A percentile compares a stretch with the other conserved stretches of the same genome.
phyloP scores from a whole-genome alignment of 805 yeast species.

The Grigorovia humatica region DNA sequence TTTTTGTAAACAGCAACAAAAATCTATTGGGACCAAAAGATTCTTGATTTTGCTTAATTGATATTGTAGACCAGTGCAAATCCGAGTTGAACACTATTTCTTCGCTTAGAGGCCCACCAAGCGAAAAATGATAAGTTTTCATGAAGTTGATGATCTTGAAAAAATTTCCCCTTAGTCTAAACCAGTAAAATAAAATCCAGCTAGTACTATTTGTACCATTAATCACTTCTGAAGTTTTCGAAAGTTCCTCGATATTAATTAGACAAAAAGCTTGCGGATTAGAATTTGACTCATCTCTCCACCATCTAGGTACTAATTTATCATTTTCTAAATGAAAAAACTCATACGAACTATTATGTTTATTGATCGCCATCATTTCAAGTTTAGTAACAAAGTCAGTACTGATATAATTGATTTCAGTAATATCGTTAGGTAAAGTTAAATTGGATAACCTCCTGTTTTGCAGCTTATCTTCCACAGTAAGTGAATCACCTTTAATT shows the following conservation, averaged over 20 bases:
- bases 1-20: slow-evolving; percentile 32
- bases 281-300: slow-evolving; percentile 35
- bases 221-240: slow-evolving; percentile 1
- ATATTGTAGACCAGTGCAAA: slow-evolving; percentile 7
- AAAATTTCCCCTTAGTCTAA: slow-evolving; percentile 18
- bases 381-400: slow-evolving; percentile 8
- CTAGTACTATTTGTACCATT: slow-evolving; percentile 9
- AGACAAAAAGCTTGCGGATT: slow-evolving; percentile 28
- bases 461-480: neutral
- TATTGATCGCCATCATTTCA: slow-evolving; percentile 9
- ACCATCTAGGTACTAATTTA: slow-evolving; percentile 27
- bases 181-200: slow-evolving; percentile 19
- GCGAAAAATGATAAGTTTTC: slow-evolving; percentile 12
- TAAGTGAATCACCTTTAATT: slow-evolving; percentile 1
- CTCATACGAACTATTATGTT: slow-evolving; percentile 5
- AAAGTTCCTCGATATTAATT: slow-evolving; percentile 13
- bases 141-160: slow-evolving; percentile 12
- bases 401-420: slow-evolving; percentile 9
- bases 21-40: slow-evolving; percentile 40
- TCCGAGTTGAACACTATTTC: slow-evolving; percentile 9
- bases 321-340: slow-evolving; percentile 18
- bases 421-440: slow-evolving; percentile 9
- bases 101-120: slow-evolving; percentile 15
- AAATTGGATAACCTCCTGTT: neutral
- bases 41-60: slow-evolving; percentile 9